phyloP scores from a whole-genome alignment of 176 grass and related monocot species.

The Cenchrus purpureus region DNA sequence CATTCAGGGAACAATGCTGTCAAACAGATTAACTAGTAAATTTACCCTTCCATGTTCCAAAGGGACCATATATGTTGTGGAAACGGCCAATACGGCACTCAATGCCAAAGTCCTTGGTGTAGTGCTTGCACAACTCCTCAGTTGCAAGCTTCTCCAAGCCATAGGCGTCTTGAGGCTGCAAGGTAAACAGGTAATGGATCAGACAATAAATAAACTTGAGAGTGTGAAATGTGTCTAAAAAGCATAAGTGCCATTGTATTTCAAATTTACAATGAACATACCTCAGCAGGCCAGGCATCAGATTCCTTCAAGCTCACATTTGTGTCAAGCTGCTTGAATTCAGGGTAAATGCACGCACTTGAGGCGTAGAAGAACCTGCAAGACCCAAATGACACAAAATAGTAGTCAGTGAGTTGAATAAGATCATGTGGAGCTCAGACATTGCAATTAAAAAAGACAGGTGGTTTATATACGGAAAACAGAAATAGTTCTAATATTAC shows the following conservation, averaged over 20 bases:
- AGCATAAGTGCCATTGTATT: not conserved
- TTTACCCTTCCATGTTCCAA: slow-evolving; percentile 96
- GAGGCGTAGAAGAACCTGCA: slow-evolving; percentile 89
- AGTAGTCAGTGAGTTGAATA: not conserved
- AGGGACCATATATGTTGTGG: slow-evolving; percentile 98
- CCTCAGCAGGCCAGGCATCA: slow-evolving; percentile 94
- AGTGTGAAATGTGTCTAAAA: not conserved
- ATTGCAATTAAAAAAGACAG: not conserved
- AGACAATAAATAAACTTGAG: slow-evolving; percentile 4
- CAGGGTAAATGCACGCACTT: slow-evolving; percentile 87
- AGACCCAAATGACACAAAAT: slow-evolving; percentile 23
- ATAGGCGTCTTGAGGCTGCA: slow-evolving; percentile 97
- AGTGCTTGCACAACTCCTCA: slow-evolving; percentile 98
- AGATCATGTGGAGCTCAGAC: not conserved
- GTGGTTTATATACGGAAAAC: not conserved
- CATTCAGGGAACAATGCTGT: not conserved
- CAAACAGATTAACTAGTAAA: not conserved
- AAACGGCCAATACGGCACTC: slow-evolving; percentile 88
- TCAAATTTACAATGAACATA: slow-evolving; percentile 29
- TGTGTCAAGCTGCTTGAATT: slow-evolving; percentile 90
- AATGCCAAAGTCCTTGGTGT: slow-evolving; percentile 95
- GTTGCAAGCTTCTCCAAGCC: slow-evolving; percentile 95
- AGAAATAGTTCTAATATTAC: not conserved
- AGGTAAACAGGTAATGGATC: not conserved
- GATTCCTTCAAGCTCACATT: slow-evolving; percentile 94